Base-by-base conservation (phyloP, 495 filamentous ascomycete genomes). In the Neurospora cerealis region DNA sequence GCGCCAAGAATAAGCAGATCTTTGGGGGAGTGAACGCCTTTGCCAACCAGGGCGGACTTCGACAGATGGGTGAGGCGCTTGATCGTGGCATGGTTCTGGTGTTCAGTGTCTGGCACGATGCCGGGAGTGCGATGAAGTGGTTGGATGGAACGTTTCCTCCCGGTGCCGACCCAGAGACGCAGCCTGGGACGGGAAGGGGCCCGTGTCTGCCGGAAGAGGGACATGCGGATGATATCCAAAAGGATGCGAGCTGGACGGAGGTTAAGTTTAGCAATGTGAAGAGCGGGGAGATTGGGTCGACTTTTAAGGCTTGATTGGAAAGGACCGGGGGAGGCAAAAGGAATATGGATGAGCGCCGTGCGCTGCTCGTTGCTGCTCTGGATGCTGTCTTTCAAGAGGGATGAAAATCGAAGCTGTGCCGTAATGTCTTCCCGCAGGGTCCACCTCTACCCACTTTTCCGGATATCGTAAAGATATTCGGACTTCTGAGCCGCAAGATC, bases 201-300 rank as follows among this genome's bases (percentile, higher is more conserved):
- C 86, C 87, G 42, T 93, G 92, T 78, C 75, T 83, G 44, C 83
- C 81, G 6, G 79, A 79, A 73, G 88, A 88, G 70, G 90, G 89
- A n/a, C 80, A 79, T 21, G 88, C 89, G 3, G 76, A 74, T 7
- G 82, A 85, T 5, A 84, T 93, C 28, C 83, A 86, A 79, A 66
- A 79, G 70, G 77, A 86, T 36, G 77, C 78, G 17, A 81, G 86
- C 5, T 81, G 82, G 73, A 84, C 89, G 17, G 84, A 82, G n/a
- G 91, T 92, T 46, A 84, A 82, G 74, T 93, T 87, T 83, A 89
- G 86, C 72, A 91, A 92, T 85, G 90, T 93, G 81, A 87, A 88
- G 80, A 88, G 89, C 77, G 91, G 91, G 19, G 86, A 89, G 66
- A 87, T 93, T 75, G 88, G 87, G 72, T 87, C 86, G n/a, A 79